phyloP scores from a whole-genome alignment of 2,329 filamentous ascomycete genomes.

The Fusarium gaditjirri region DNA sequence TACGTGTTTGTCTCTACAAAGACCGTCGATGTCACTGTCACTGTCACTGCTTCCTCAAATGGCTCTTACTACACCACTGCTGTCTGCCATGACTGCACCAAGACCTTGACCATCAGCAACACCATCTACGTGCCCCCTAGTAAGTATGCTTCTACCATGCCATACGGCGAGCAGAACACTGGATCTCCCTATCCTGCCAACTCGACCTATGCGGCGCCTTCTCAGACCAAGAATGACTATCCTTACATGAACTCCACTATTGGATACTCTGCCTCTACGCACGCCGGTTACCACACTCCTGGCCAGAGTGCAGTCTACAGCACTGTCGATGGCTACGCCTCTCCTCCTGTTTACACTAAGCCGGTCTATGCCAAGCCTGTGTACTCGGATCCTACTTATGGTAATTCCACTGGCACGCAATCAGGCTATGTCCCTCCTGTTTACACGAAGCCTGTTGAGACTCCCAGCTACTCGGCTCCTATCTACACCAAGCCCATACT shows the following conservation, averaged over 20 bases:
- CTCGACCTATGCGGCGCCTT: conserved; percentile 13
- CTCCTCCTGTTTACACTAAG: conserved; percentile 25
- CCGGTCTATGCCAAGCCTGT: conserved; percentile 18
- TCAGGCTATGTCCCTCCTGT: conserved; percentile 21
- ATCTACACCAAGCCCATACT: conserved; percentile 18
- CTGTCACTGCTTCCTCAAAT: conserved; percentile 47
- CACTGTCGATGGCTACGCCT: conserved; percentile 8
- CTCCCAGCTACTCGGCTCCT: conserved; percentile 19
- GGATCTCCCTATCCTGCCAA: conserved; percentile 22
- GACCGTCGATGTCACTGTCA: conserved; percentile 50
- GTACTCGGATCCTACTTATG: conserved; percentile 14
- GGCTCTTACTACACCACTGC: conserved; percentile 31
- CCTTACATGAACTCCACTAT: conserved; percentile 34
- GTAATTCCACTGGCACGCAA: conserved; percentile 23
- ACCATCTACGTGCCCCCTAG: conserved; percentile 18
- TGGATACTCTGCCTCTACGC: conserved; percentile 14
- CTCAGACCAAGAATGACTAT: conserved; percentile 18
- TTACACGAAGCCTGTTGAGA: conserved; percentile 18
- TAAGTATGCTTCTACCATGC: conserved; percentile 23
- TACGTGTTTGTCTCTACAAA: conserved; percentile 45
- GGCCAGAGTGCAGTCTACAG: conserved; percentile 13
- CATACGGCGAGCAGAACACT: conserved; percentile 22
- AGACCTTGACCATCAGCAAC: conserved; percentile 16
- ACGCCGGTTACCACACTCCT: conserved; percentile 4
- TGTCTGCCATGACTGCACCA: conserved; percentile 19